A percentile compares a stretch with the other conserved stretches of the same genome.
Conservation (phyloP, 2,329 filamentous ascomycete genomes). For the Diplodia seriata region DNA sequence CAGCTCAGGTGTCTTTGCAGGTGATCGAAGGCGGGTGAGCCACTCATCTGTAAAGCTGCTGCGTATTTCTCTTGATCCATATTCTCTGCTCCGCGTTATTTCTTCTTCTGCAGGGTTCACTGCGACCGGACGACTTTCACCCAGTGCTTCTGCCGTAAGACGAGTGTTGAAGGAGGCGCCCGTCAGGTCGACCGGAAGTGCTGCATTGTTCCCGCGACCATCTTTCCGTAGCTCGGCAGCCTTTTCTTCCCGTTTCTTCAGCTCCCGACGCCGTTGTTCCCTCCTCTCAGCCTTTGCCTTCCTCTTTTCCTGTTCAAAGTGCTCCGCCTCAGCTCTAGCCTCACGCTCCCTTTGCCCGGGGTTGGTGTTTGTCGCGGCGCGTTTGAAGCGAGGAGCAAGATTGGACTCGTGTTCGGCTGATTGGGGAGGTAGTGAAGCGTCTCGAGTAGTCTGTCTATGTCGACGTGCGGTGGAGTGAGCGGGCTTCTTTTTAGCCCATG, state of each 20-base stretch:
- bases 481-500: constrained; percentile 39
- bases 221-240: constrained; percentile 16
- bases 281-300: constrained; percentile 13
- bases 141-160: not conserved
- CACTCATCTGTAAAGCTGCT: constrained; percentile 25
- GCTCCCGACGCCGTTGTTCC: constrained; percentile 5
- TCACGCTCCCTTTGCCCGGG: not conserved
- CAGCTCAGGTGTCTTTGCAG: constrained; percentile 12
- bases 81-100: not conserved
- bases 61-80: constrained; percentile 24
- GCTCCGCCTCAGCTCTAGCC: constrained; percentile 13
- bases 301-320: not conserved
- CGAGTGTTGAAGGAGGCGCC: not conserved
- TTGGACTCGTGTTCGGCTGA: not conserved
- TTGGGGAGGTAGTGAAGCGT: not conserved
- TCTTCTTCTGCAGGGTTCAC: not conserved
- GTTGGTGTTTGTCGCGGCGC: not conserved
- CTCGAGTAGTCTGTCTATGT: not conserved
- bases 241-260: constrained; percentile 7
- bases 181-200: constrained; percentile 10
- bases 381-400: not conserved
- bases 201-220: constrained; percentile 5
- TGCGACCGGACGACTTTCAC: not conserved
- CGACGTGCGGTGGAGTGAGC: not conserved
- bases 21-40: constrained; percentile 13